Evolutionary conservation across 345 rosid species (phyloP).

Genomic region (Gossypium turneri): DNA sequence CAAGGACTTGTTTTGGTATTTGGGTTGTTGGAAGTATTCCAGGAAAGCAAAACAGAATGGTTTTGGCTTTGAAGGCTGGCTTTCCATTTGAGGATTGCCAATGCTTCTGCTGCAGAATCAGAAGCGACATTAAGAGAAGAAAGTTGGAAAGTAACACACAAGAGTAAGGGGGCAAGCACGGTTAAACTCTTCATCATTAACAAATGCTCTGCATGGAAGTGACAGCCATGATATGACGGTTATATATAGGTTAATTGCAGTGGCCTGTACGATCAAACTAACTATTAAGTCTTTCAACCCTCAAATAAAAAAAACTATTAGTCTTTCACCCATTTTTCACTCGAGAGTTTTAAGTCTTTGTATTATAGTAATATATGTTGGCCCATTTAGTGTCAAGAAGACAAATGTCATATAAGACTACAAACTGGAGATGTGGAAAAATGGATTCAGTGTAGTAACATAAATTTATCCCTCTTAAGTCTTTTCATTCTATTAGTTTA

Average conservation of each 20-base stretch:
- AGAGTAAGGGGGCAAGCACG: not conserved
- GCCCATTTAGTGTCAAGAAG: not conserved
- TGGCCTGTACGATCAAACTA: not conserved
- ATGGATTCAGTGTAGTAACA: too few relatives aligned
- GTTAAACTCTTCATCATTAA: not conserved
- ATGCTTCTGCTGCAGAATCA: slow-evolving; percentile 7
- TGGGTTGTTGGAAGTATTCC: slow-evolving; percentile 6
- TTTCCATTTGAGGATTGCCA: slow-evolving; percentile 27
- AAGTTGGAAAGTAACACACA: not conserved
- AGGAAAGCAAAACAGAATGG: slow-evolving; percentile 14
- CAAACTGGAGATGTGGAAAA: too few relatives aligned
- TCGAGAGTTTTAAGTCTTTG: not conserved
- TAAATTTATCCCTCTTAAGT: too few relatives aligned
- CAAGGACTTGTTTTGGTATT: not conserved
- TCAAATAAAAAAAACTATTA: too few relatives aligned
- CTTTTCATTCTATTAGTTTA: too few relatives aligned
- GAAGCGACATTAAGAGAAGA: slow-evolving; percentile 4
- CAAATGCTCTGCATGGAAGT: not conserved
- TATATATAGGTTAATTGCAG: not conserved
- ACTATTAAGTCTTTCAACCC: not conserved
- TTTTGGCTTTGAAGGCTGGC: slow-evolving; percentile 14
- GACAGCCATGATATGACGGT: not conserved
- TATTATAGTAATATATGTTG: not conserved
- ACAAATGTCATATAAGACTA: not conserved
- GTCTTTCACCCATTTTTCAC: not conserved